A percentile compares a stretch with the other conserved stretches of the same genome.
These are phyloP conservation scores for Stachybotrys elegans DNA, from an alignment of 2,329 filamentous ascomycete genomes.

Conservation along the genomic window DNA sequence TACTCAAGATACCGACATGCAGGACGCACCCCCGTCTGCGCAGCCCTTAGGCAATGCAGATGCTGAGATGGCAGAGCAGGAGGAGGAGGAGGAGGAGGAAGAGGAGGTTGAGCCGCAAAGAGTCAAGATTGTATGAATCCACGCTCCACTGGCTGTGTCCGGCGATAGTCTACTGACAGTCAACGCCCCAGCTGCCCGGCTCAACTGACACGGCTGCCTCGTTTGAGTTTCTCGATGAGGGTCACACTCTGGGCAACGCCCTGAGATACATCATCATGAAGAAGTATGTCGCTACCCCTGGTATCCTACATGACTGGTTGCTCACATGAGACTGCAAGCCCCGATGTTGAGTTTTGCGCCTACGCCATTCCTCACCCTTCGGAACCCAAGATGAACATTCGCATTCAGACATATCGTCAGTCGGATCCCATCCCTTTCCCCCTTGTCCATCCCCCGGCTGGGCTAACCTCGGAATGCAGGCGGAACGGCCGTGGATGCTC, in stretches of 20 bases:
- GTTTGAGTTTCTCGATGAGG: constrained; percentile 90
- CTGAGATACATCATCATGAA: constrained; percentile 97
- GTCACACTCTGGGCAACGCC: constrained; percentile 93
- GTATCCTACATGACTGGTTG: neutral
- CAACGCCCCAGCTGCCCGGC: constrained; percentile 63
- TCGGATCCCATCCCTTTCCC: too few relatives aligned
- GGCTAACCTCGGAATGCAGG: too few relatives aligned
- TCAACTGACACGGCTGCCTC: constrained; percentile 84
- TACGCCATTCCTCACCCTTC: constrained; percentile 97
- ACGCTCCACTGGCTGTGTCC: too few relatives aligned
- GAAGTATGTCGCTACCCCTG: constrained; percentile 60
- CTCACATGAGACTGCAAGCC: constrained; percentile 48
- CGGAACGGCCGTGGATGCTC: constrained; percentile 73
- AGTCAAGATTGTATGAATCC: constrained; percentile 53
- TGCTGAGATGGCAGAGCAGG: constrained; percentile 26
- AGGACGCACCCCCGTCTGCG: constrained; percentile 36
- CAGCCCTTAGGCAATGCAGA: constrained; percentile 28
- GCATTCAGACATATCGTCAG: constrained; percentile 95
- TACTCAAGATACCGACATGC: constrained; percentile 35
- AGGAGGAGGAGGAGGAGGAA: constrained; percentile 37
- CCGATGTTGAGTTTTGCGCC: constrained; percentile 94
- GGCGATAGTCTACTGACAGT: too few relatives aligned
- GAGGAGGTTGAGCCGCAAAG: constrained; percentile 46
- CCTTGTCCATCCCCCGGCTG: too few relatives aligned
- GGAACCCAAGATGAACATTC: constrained; percentile 92